Conservation (phyloP, 345 rosid genomes). For the Sonneratia alba region DNA sequence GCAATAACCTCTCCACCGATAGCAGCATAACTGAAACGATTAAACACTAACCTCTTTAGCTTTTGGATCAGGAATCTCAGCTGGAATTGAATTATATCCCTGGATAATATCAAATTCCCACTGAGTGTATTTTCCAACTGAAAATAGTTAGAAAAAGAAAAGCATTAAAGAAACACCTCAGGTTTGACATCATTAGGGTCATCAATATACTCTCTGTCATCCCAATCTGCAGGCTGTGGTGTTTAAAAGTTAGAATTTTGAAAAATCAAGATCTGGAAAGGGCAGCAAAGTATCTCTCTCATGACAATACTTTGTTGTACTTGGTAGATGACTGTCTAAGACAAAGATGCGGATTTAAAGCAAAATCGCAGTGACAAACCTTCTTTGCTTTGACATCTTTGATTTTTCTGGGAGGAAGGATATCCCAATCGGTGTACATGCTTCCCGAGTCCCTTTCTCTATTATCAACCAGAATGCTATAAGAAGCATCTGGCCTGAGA, state of each 20-base stretch:
- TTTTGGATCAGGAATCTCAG: conserved; percentile 56
- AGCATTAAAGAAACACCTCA: conserved; percentile 32
- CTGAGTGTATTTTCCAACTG: conserved; percentile 8
- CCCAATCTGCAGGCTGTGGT: conserved; percentile 84
- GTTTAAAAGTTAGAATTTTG: not conserved
- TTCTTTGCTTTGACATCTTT: conserved; percentile 67
- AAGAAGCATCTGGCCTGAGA: conserved; percentile 84
- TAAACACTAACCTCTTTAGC: conserved; percentile 42
- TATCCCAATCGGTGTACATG: conserved; percentile 93
- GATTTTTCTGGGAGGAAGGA: conserved; percentile 82
- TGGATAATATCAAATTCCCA: conserved; percentile 17
- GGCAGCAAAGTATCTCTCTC: not conserved
- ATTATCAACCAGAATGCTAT: conserved; percentile 71
- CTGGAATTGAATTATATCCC: conserved; percentile 55
- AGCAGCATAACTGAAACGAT: not conserved
- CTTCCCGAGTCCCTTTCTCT: conserved; percentile 85
- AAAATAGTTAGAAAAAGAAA: conserved; percentile 5
- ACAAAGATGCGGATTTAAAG: not conserved
- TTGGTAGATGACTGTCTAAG: not conserved
- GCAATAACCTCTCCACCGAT: not conserved
- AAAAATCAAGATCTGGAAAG: not conserved
- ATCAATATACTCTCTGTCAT: conserved; percentile 77
- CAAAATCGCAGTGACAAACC: conserved; percentile 23
- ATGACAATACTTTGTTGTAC: not conserved
- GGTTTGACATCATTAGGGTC: conserved; percentile 79